phyloP scores from a whole-genome alignment of 768 basidiomycete species.

The Tulasnella sp. region DNA sequence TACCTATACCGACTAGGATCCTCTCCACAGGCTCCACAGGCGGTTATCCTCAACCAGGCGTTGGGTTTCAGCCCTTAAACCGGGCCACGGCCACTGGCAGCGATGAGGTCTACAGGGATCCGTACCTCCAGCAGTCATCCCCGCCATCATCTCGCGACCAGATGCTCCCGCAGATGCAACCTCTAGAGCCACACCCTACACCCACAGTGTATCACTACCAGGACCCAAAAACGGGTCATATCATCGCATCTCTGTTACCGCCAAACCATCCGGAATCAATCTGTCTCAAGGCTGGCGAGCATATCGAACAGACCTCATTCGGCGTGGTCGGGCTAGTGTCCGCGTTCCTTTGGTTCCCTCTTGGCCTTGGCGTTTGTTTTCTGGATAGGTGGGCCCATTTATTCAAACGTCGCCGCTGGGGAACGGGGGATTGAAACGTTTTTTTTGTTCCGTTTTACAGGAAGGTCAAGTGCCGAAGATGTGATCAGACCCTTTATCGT shows the following conservation, averaged over 20 bases:
- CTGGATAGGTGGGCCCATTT: slow-evolving; percentile 61
- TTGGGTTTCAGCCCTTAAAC: not conserved
- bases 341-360: slow-evolving; percentile 77
- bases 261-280: slow-evolving; percentile 77
- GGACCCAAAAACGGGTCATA: slow-evolving; percentile 49
- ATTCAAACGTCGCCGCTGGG: too few species aligned
- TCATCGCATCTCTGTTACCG: slow-evolving; percentile 52
- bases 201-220: slow-evolving; percentile 51
- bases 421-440: too few species aligned
- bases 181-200: not conserved
- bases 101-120: not conserved
- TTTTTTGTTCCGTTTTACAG: too few species aligned
- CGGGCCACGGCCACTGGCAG: not conserved
- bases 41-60: not conserved
- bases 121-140: not conserved
- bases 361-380: slow-evolving; percentile 68
- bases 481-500: not conserved
- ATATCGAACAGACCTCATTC: slow-evolving; percentile 50
- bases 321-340: slow-evolving; percentile 70
- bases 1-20: not conserved
- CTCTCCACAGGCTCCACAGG: not conserved
- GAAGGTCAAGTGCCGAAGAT: not conserved
- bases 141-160: not conserved
- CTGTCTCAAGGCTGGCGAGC: slow-evolving; percentile 65
- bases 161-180: not conserved